These are phyloP conservation scores for Penicillium sp. DNA, from an alignment of 2,329 filamentous ascomycete species.

Conservation along the genomic window DNA sequence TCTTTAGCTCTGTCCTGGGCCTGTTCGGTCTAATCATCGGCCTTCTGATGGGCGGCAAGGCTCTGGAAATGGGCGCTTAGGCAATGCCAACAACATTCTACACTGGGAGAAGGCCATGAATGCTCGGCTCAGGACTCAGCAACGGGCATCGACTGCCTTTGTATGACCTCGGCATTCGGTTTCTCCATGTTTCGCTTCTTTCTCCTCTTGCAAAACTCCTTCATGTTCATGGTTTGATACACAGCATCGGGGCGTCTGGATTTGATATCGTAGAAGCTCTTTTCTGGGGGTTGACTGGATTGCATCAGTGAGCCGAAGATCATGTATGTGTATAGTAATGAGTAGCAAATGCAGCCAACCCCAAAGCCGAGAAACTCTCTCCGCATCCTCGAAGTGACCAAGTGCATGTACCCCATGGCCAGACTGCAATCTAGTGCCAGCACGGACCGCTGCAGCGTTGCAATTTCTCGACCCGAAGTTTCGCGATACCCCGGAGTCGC, in stretches of 20 bases:
- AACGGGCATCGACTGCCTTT: slow-evolving; percentile 3
- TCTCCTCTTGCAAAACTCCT: slow-evolving; percentile 22
- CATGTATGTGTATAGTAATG: slow-evolving; percentile 28
- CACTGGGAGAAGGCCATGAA: slow-evolving; percentile 15
- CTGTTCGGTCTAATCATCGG: slow-evolving; percentile 96
- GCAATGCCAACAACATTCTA: slow-evolving; percentile 11
- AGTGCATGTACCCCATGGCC: background rate
- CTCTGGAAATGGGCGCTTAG: slow-evolving; percentile 64
- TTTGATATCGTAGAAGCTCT: slow-evolving; percentile 31
- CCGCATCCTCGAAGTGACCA: background rate
- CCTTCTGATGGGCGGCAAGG: slow-evolving; percentile 80
- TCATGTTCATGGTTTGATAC: slow-evolving; percentile 31
- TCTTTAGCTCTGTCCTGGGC: slow-evolving; percentile 96
- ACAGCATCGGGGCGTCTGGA: slow-evolving; percentile 42
- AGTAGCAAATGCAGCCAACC: slow-evolving; percentile 20
- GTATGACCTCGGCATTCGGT: slow-evolving; percentile 23
- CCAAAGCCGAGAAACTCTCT: background rate
- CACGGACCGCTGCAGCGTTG: slow-evolving; percentile 18
- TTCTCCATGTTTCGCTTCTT: slow-evolving; percentile 17
- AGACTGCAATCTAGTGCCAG: no score
- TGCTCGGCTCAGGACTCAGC: slow-evolving; percentile 17
- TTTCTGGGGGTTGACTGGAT: slow-evolving; percentile 19
- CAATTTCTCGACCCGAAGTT: slow-evolving; percentile 10
- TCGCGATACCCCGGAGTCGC: slow-evolving; percentile 20
- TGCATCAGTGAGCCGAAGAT: slow-evolving; percentile 28